A percentile compares a stretch with the other conserved stretches of the same genome.
phyloP scores from a whole-genome alignment of 345 rosid species.

The Rhizophora mangle region DNA sequence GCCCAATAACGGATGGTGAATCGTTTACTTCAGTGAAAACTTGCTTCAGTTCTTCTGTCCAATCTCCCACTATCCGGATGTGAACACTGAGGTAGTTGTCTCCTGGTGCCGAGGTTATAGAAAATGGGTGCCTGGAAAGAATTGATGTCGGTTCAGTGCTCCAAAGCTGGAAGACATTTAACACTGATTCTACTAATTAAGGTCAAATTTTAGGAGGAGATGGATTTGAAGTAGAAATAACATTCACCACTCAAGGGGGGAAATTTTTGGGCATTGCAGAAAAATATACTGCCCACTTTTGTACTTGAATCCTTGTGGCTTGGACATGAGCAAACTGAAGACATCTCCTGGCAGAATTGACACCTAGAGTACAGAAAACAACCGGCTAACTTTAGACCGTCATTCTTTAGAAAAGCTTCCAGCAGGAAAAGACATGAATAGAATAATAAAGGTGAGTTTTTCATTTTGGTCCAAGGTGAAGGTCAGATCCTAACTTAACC shows the following conservation, averaged over 20 bases:
- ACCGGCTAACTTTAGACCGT: slow-evolving; percentile 4
- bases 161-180: too few relatives aligned
- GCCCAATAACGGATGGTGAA: slow-evolving; percentile 51
- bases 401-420: not conserved
- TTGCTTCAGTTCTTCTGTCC: slow-evolving; percentile 82
- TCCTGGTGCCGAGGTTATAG: slow-evolving; percentile 92
- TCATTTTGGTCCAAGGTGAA: too few relatives aligned
- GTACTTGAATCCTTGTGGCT: slow-evolving; percentile 88
- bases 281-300: slow-evolving; percentile 95
- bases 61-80: slow-evolving; percentile 84
- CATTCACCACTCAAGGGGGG: slow-evolving; percentile 81
- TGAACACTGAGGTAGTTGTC: slow-evolving; percentile 84
- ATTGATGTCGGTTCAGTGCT: not conserved
- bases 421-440: too few relatives aligned
- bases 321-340: slow-evolving; percentile 75
- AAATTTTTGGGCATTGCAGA: slow-evolving; percentile 76
- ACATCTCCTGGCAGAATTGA: slow-evolving; percentile 85
- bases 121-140: slow-evolving; percentile 82
- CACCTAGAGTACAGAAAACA: slow-evolving; percentile 39
- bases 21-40: slow-evolving; percentile 56
- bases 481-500: not conserved
- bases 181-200: too few relatives aligned
- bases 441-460: too few relatives aligned
- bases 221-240: not conserved
- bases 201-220: not conserved